A percentile compares a stretch with the other conserved stretches of the same genome.
These are phyloP conservation scores for Rhizophagus clarus DNA, from an alignment of 192 early-diverging fungal genomes.

Conservation along the genomic window DNA sequence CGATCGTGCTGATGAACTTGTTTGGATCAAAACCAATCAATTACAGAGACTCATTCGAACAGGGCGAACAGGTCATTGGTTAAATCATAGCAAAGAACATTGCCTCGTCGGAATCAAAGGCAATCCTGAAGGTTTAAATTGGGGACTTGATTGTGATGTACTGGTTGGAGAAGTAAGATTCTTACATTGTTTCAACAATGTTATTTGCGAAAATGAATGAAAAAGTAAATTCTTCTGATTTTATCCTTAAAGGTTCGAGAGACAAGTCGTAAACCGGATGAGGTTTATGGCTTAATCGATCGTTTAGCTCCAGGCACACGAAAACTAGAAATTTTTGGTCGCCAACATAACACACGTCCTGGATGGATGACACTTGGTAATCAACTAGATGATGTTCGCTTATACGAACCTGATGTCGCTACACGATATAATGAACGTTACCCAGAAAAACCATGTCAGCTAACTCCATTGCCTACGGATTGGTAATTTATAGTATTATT, in stretches of 20 bases:
- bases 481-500: neutral
- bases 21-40: slow-evolving; percentile 71
- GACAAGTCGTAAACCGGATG: slow-evolving; percentile 65
- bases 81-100: slow-evolving; percentile 70
- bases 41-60: slow-evolving; percentile 62
- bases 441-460: slow-evolving; percentile 31
- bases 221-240: neutral
- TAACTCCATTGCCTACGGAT: slow-evolving; percentile 31
- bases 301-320: slow-evolving; percentile 56
- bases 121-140: slow-evolving; percentile 36
- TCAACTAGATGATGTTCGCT: slow-evolving; percentile 56
- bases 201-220: neutral
- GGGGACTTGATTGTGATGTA: slow-evolving; percentile 59
- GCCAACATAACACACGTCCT: slow-evolving; percentile 58
- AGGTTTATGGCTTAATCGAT: slow-evolving; percentile 63
- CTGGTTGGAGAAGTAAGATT: slow-evolving; percentile 51
- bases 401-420: slow-evolving; percentile 55
- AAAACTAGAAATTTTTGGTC: slow-evolving; percentile 65
- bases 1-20: slow-evolving; percentile 61
- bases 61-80: slow-evolving; percentile 67
- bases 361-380: slow-evolving; percentile 70
- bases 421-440: slow-evolving; percentile 38
- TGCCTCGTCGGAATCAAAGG: slow-evolving; percentile 64
- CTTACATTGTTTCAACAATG: neutral
- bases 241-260: slow-evolving; percentile 47